Base-by-base conservation (phyloP, 352 stramenopile genomes). In the Pythium apleroticum region DNA sequence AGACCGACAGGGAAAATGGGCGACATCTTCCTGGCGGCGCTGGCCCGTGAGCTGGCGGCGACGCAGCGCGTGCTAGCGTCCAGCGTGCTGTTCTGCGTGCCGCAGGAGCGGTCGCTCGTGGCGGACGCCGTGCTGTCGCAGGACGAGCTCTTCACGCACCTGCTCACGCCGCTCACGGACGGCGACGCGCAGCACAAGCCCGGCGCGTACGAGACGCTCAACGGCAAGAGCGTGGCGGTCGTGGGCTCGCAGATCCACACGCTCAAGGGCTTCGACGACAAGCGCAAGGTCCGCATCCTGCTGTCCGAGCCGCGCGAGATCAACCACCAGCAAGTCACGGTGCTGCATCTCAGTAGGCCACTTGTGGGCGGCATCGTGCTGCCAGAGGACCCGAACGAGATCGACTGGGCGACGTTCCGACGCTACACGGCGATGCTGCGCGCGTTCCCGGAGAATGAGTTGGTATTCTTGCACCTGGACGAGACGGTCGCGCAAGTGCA, bases 351-450 rank as follows among this genome's bases (percentile, higher is more conserved):
- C 39, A 93, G 83, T 62, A 75, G 83, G n/a, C 82, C 85, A 11
- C 72, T 93, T 6, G 65, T 80, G 28, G 83, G 83, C 11, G 85
- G 85, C 31, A 72, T 93, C 14, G 61, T 72, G 25, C 52, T 91
- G n/a, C 85, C 82, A 0, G 80, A 91, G 49, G 82, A 93, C 53
- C 80, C 77, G 30, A 88, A 82, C 22, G 85, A 91, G 65, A 82
- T 93, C 39, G 85, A 93, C 53, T 62, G 86, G 11, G 78, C 77
- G 3, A 93, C 85, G 20, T 90, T 90, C 39, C 73, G 80, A 19
- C 79, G 82, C 25, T 87, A 90, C 65, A 90, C 83, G 8, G 85
- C 85, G n/a, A 91, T 93, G 17, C 64, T 93, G 19, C 72, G 85
- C 20, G 73, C 82, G 7, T 91, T 91, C 50, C 81, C 83, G 0